Base-by-base conservation (phyloP, 1,284 basidiomycete species). In the Papiliotrema terrestris region DNA sequence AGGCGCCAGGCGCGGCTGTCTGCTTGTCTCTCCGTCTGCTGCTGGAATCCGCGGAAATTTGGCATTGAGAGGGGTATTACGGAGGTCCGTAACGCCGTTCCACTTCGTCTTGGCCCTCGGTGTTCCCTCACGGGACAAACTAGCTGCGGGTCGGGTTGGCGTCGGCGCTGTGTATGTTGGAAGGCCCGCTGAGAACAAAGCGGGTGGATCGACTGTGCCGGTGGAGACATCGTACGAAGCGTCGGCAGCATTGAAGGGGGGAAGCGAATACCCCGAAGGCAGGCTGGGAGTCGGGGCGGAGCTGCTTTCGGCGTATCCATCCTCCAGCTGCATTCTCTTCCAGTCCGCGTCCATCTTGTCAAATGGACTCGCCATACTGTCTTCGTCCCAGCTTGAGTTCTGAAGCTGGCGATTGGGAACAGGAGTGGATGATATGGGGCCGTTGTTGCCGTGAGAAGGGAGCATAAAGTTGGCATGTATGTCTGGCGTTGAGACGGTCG, bases 1-100 rank as follows among this genome's bases (percentile, higher is more conserved):
- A 41, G 29, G 9, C 20, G 19, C 29, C 29, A 14, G 50, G 38
- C 49, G 47, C 17, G 47, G 29, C 13, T 35, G 14, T 49, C 51
- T 55, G 2, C 45, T 22, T 25, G 38, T 55, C 6, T 32, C 29
- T 11, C 6, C 29, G 29, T 5, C 11, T 11, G 29, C 29, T 32
- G 29, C 29, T 5, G 29, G 6, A 3, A 44, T 17, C 9, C 49
- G 55, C 39, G 38, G 50, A 53, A 67, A 80, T 79, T 58, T 83
- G 73, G 45, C 72, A 68, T 57, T 72, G 35, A 82, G 70, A 17
- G 82, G 80, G 11, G 85, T 83, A 55, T 85, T 81, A 46, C 83
- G 78, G 36, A 92, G 79, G 71, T 91, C 86, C 32, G 88, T 84
- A 38, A 91, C 78, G 17, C 88, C 88, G 63, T 82, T 83, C 86